phyloP scores from a whole-genome alignment of 2,329 filamentous ascomycete species.

The Cladosporium cucumerinum region DNA sequence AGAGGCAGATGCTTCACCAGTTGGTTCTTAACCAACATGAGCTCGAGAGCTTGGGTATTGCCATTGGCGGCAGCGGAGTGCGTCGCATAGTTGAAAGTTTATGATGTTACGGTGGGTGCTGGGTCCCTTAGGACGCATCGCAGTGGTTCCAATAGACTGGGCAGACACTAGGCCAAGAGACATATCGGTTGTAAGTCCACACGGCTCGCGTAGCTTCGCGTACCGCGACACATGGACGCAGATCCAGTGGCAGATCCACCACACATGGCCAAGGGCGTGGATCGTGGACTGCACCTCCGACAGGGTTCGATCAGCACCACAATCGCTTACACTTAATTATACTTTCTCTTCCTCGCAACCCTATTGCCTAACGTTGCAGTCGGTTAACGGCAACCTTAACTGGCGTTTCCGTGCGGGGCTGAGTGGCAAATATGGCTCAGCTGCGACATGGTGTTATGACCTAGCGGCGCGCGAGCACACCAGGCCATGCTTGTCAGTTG shows the following conservation, averaged over 20 bases:
- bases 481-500: background rate
- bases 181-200: no score
- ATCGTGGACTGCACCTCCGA: background rate
- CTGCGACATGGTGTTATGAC: constrained; percentile 1
- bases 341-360: background rate
- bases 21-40: no score
- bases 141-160: no score
- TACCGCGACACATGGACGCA: background rate
- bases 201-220: background rate
- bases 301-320: background rate
- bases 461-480: background rate
- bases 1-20: no score
- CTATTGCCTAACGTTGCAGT: background rate
- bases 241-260: background rate
- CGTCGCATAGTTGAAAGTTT: no score
- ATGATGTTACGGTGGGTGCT: no score
- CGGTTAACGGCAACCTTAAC: constrained; percentile 9
- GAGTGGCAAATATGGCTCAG: constrained; percentile 14
- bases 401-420: constrained; percentile 13
- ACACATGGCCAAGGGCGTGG: background rate
- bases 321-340: background rate
- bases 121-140: no score
- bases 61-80: no score
- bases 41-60: no score
- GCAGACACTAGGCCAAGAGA: no score